A percentile compares a stretch with the other conserved stretches of the same genome.
These are phyloP conservation scores for Spirogloea muscicola DNA, from an alignment of 139 green algal species.

Conservation along the genomic window DNA sequence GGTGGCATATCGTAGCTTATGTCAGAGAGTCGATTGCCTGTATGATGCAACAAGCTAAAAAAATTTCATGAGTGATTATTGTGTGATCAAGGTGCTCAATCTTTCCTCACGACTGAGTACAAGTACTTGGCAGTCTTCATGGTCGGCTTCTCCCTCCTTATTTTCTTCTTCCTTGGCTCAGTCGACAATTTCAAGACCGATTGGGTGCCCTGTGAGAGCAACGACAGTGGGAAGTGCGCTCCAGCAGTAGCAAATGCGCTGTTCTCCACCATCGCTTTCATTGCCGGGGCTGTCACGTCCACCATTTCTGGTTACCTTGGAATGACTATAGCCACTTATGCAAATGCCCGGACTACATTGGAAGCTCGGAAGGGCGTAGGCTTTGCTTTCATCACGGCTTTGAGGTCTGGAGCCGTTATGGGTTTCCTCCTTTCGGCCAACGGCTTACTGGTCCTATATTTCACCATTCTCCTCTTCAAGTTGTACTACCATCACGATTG, in stretches of 20 bases:
- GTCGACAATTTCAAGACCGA: constrained; percentile 33
- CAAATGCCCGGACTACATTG: constrained; percentile 89
- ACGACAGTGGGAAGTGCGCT: constrained; percentile 44
- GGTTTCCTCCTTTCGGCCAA: constrained; percentile 79
- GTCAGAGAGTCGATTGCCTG: neutral
- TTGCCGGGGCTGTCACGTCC: constrained; percentile 83
- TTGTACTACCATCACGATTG: constrained; percentile 84
- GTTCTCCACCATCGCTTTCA: constrained; percentile 88
- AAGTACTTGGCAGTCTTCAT: constrained; percentile 67
- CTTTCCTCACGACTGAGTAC: constrained; percentile 96
- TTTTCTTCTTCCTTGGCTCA: constrained; percentile 84
- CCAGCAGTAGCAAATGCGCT: constrained; percentile 11
- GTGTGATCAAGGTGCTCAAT: constrained; percentile 66
- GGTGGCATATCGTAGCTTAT: neutral
- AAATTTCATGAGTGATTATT: neutral
- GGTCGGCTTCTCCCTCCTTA: constrained; percentile 75
- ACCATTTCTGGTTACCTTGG: constrained; percentile 89
- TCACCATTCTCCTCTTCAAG: constrained; percentile 41
- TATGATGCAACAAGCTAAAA: neutral
- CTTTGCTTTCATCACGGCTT: constrained; percentile 90
- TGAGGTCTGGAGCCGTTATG: constrained; percentile 97
- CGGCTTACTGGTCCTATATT: constrained; percentile 51
- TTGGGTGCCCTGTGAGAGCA: constrained; percentile 1
- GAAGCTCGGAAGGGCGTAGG: constrained; percentile 92
- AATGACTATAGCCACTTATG: constrained; percentile 67